Evolutionary conservation across 148 eudicot genomes (phyloP), one percentile per base, ranked within the genome.

Genomic region (Cornus kousa): DNA sequence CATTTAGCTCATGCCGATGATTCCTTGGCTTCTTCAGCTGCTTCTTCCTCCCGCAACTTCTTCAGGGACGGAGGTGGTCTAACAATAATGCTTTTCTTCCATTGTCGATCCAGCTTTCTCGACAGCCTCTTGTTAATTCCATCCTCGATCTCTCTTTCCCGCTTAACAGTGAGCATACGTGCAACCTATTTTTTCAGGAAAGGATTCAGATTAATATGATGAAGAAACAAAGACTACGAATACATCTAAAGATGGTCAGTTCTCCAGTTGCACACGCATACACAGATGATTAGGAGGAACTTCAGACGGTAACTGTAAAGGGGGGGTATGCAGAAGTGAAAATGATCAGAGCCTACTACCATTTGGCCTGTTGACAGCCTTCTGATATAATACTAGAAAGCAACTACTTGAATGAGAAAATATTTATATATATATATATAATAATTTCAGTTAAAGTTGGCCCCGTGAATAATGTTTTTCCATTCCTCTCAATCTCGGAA

Each of bases 111-210:
- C 7, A 91, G 93, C 87, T 95, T 95, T 83, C 98, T 91, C 14
- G 98, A 95, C 77, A 87, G 33, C 86, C 98, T 93, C 83, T 90
- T 93, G 80, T 82, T 88, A 32, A 93, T 84, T 65, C 98, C 98
- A 82, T 95, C 90, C 55, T 89, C 97, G 19, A 95, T 59, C 88
- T 95, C 98, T 75, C 97, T 89, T 82, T 95, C 97, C 83, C 98
- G 85, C 88, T 83, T 93, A 0, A 95, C 93, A 13, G 97, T 95
- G 5, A 93, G 87, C 97, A 93, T 85, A 13, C 97, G 96, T 40
- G 98, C 98, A 79, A 95, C 81, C 98, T 95, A 72, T 68, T 77
- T 72, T 37, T 17, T 12, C 70, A 60, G 8, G 20, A 40, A 59
- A 17, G 9, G 7, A 5, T 35, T 72, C 9, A 48, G 8, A n/a